Evolutionary conservation across 371 early-diverging fungal genomes (phyloP), one percentile per base, ranked within the genome.

Genomic region (Saksenaea vasiformis): DNA sequence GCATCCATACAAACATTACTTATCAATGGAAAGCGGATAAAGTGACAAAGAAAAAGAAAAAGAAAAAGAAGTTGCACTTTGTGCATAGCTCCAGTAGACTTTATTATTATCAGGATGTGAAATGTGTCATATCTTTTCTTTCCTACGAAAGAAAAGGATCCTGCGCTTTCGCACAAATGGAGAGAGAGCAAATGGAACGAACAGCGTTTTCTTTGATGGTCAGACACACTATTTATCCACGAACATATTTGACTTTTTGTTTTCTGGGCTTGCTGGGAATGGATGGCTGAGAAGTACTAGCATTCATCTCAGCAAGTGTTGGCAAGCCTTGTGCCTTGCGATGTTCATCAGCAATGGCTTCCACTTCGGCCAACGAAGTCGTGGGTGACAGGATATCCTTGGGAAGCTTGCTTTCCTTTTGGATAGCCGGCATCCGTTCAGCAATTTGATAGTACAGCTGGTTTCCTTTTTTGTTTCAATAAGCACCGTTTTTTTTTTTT

Each of bases 261-360:
- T 76, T 79, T 62, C 69, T 72, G 15, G 69, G 76, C 56, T 66
- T 70, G 56, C 64, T 60, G 24, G 77, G 73, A n/a, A 64, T 60
- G 27, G 61, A 59, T n/a, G 76, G 62, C 36, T 43, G 47, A 27
- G 64, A 43, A 15, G 54, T 60, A 22, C 68, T 61, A 10, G 69
- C 69, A 37, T 70, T 65, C 75, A 79, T 74, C 39, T 79, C 80
- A 1, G 80, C 73, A 19, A 81, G 65, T 1, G 82, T 72, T 24
- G 82, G 82, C 26, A 81, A 51, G 31, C 82, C 82, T 62, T 78
- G 82, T 22, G 82, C 82, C 24, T 66, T 76, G 60, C 82, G 72
- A 41, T 79, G 76, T 60, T 79, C 76, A 64, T 82, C 78, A 37
- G 72, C 72, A 31, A 74, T 44, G 1, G 76, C 78, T 47, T 80